phyloP scores from a whole-genome alignment of 345 rosid species.

The Eucalyptus microcorys region DNA sequence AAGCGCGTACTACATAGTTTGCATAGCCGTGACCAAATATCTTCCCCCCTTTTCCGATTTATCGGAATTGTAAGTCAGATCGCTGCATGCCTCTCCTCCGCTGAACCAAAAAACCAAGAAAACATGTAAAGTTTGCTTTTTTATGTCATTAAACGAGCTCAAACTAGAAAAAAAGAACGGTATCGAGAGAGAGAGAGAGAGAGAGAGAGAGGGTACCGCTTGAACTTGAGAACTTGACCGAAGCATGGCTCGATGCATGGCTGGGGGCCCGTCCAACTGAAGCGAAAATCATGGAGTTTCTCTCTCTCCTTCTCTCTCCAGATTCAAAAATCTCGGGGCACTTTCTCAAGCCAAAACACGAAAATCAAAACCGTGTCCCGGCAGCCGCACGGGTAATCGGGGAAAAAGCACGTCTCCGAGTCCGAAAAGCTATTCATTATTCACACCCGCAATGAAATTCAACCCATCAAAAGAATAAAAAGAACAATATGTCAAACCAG shows the following conservation, averaged over 20 bases:
- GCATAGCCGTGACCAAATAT: background rate
- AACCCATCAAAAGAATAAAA: background rate
- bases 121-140: background rate
- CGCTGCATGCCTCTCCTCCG: background rate
- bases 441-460: background rate
- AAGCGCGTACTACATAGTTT: background rate
- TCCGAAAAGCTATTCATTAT: conserved; percentile 5
- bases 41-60: background rate
- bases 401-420: conserved; percentile 7
- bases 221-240: background rate
- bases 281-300: background rate
- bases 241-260: background rate
- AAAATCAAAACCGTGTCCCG: background rate
- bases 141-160: background rate
- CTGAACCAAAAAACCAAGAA: background rate
- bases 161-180: background rate
- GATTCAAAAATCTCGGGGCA: background rate
- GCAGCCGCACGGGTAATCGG: conserved; percentile 13
- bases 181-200: background rate
- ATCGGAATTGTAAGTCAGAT: background rate
- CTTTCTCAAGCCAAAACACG: background rate
- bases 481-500: background rate
- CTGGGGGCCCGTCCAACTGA: background rate
- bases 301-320: background rate
- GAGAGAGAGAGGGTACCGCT: background rate